Evolutionary conservation across 108 stramenopile genomes (phyloP), one percentile per base, ranked within the genome.

Genomic region (Cyclotella atomus): DNA sequence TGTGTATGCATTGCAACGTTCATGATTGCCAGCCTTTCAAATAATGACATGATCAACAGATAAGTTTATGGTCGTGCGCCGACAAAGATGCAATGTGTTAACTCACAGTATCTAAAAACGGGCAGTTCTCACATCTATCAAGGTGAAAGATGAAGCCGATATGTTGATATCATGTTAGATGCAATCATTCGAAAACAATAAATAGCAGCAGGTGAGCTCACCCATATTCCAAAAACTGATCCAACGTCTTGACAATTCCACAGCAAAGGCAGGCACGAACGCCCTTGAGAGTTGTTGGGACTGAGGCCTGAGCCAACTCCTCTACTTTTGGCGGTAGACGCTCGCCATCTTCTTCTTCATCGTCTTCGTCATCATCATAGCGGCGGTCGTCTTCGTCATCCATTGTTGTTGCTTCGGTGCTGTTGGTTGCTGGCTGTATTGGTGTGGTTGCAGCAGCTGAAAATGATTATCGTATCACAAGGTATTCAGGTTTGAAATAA

Each of bases 231-330:
- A 91, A 66, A 69, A 96, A 96, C 76, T 96, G 95, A 66, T 89
- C 88, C 47, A 91, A 53, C 2, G 95, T 96, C 76, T 96, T 96
- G 66, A 96, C 68, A 52, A 96, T 73, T 16, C 95, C 95, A 76
- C 95, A 96, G 55, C 95, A 84, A 70, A 92, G 93, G 82, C 95
- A 96, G 28, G 95, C 89, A 27, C 95, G 87, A 21, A 96, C 84
- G 3, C 88, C 89, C 69, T 80, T 78, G 19, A 96, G 50, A n/a
- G 80, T 50, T n/a, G 74, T 79, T 12, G 95, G 95, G 0, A 88
- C 89, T 19, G 80, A 79, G 0, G 94, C 94, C 54, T 89, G 82
- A 7, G 90, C 87, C 28, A 95, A 68, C 36, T 95, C 94, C 50
- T 89, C 88, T 44, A 92, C 88, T 71, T 88, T 84, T 29, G 86